A percentile compares a stretch with the other conserved stretches of the same genome.
Conservation (phyloP, 768 basidiomycete genomes). For the Phlebiopsis flavidoalba region DNA sequence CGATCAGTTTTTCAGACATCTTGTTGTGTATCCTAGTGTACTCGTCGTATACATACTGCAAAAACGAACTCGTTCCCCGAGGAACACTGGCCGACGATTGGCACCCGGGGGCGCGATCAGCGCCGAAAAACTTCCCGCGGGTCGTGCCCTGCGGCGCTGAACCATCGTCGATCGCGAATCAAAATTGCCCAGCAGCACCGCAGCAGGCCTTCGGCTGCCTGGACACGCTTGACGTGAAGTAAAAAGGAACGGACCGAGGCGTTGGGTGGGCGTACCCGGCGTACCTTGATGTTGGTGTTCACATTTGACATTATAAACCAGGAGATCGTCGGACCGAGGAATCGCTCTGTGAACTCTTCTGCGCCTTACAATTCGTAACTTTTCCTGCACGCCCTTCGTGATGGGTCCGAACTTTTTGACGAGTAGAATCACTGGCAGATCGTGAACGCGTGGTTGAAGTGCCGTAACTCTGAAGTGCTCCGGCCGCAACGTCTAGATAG, state of each 20-base stretch:
- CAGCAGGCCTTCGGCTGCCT: conserved; percentile 19
- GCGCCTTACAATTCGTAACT: conserved; percentile 52
- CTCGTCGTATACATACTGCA: conserved; percentile 32
- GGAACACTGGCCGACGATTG: conserved; percentile 40
- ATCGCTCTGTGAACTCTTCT: conserved; percentile 63
- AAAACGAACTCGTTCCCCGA: conserved; percentile 55
- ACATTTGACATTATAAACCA: conserved; percentile 64
- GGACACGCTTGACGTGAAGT: conserved; percentile 23
- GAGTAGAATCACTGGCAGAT: conserved; percentile 43
- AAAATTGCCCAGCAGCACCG: conserved; percentile 16
- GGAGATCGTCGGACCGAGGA: conserved; percentile 52
- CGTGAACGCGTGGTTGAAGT: conserved; percentile 54
- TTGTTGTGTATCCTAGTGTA: not conserved
- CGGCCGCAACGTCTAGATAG: conserved; percentile 22
- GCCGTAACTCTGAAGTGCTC: conserved; percentile 34
- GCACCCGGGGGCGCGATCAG: conserved; percentile 40
- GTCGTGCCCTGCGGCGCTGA: conserved; percentile 27
- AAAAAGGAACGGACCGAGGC: not conserved
- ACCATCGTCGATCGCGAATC: conserved; percentile 26
- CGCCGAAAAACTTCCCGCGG: conserved; percentile 47
- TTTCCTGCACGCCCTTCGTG: conserved; percentile 46
- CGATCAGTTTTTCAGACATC: no score
- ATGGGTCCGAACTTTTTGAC: conserved; percentile 53
- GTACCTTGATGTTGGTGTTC: conserved; percentile 40
- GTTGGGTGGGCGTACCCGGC: not conserved